Evolutionary conservation across 805 yeast species (phyloP).

Genomic region (Kurtzmaniella cleridarum): DNA sequence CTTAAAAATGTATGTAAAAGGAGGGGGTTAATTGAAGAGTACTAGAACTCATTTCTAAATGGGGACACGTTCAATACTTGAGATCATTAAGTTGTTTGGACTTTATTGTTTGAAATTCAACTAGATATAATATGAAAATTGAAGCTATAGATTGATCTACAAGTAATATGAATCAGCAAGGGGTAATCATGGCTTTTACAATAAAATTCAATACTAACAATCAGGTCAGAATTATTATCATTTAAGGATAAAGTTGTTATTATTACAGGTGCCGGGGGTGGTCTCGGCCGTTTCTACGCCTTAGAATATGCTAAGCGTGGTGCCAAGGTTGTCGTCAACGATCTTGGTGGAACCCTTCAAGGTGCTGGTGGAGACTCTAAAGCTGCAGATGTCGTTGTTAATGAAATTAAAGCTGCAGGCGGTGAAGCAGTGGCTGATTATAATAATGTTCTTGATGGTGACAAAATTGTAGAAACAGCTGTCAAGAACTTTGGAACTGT

Average conservation of each 20-base stretch:
- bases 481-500: conserved; percentile 82
- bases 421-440: conserved; percentile 92
- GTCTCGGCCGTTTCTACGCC: conserved; percentile 86
- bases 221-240: conserved; percentile 28
- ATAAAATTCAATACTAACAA: not conserved
- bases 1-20: too few species aligned
- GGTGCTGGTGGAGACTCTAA: conserved; percentile 66
- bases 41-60: too few species aligned
- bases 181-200: too few species aligned
- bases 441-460: conserved; percentile 85
- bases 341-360: conserved; percentile 76
- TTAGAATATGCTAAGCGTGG: conserved; percentile 84
- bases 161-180: too few species aligned
- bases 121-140: too few species aligned
- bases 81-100: too few species aligned
- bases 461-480: conserved; percentile 79
- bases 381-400: conserved; percentile 87
- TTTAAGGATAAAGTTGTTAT: conserved; percentile 86
- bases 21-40: too few species aligned
- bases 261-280: conserved; percentile 97
- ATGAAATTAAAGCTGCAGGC: conserved; percentile 69
- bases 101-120: too few species aligned
- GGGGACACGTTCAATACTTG: too few species aligned
- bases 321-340: conserved; percentile 93
- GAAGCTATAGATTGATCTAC: too few species aligned